Evolutionary conservation across 345 rosid species (phyloP).

Genomic region (Rhizophora mangle): DNA sequence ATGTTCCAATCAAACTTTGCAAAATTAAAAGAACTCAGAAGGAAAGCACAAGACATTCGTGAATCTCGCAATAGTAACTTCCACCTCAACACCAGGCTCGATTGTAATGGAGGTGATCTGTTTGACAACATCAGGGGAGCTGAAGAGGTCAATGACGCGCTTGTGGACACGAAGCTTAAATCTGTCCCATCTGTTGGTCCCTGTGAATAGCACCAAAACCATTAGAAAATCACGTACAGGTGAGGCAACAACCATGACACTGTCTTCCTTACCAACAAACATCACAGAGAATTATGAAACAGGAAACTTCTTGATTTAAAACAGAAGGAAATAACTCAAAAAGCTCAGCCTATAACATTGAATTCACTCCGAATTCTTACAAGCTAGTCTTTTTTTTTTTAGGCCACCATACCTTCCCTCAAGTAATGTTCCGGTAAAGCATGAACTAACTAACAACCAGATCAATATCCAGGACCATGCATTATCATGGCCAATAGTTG

Average conservation of each 20-base stretch:
- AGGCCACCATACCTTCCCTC: no score
- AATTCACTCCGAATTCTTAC: no score
- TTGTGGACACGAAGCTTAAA: slow-evolving; percentile 60
- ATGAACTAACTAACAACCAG: background rate
- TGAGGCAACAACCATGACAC: background rate
- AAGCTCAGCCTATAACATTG: no score
- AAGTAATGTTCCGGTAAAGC: background rate
- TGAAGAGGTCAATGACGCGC: slow-evolving; percentile 58
- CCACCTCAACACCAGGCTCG: slow-evolving; percentile 66
- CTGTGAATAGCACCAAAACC: slow-evolving; percentile 14
- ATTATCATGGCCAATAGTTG: background rate
- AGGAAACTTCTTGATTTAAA: no score
- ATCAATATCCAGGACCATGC: background rate
- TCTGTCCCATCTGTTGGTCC: slow-evolving; percentile 63
- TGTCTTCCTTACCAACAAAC: background rate
- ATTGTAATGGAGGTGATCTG: slow-evolving; percentile 64
- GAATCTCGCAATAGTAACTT: slow-evolving; percentile 51
- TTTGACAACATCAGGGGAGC: slow-evolving; percentile 64
- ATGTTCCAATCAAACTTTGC: background rate
- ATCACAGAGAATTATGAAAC: background rate
- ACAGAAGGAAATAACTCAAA: no score
- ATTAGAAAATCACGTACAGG: background rate
- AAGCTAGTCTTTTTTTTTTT: no score
- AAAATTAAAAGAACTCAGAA: background rate
- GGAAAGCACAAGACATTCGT: background rate